Evolutionary conservation across 805 yeast genomes (phyloP).

Genomic region (Suhomyces faveliae): DNA sequence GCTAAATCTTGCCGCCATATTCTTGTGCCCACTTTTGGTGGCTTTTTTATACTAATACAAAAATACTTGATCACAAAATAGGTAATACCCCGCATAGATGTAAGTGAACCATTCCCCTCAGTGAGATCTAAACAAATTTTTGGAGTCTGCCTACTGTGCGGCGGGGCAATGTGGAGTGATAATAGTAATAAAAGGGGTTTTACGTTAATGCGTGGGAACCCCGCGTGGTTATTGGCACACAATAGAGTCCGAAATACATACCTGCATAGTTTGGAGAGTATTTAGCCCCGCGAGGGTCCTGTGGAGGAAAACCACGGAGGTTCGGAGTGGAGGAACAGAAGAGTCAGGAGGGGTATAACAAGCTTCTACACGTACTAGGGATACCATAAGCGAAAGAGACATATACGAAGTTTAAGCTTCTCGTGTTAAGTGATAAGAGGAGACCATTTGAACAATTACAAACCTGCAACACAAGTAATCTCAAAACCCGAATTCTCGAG

Average conservation of each 20-base stretch:
- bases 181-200: neutral
- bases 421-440: neutral
- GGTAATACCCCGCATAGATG: slow-evolving; percentile 4
- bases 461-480: neutral
- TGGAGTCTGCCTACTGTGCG: neutral
- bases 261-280: neutral
- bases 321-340: neutral
- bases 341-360: neutral
- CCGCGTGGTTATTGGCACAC: neutral
- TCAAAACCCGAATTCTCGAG: neutral
- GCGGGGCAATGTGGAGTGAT: neutral
- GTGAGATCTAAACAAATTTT: neutral
- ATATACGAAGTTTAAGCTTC: neutral
- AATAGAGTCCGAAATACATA: neutral
- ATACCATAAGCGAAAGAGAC: neutral
- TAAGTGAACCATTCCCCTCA: slow-evolving; percentile 4
- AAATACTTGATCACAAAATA: neutral
- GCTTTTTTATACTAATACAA: neutral
- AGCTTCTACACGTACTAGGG: neutral
- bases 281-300: neutral
- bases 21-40: neutral
- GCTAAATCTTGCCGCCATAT: neutral
- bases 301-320: neutral
- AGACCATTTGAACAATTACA: neutral
- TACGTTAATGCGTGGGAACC: neutral